Evolutionary conservation across 495 filamentous ascomycete genomes (phyloP).

Genomic region (Lasiosphaeris hirsuta): DNA sequence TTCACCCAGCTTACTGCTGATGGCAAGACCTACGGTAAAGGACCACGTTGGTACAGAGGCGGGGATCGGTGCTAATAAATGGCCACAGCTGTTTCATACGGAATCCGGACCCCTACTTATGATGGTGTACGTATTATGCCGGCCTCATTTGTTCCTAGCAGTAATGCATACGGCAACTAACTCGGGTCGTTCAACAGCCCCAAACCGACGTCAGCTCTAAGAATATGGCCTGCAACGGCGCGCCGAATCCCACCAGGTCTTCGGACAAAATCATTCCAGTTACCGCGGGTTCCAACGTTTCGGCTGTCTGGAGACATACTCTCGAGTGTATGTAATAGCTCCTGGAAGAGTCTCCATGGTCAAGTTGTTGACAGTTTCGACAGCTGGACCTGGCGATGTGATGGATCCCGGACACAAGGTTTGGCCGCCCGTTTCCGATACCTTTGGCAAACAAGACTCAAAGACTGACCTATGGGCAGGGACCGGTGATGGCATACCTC

Average conservation of each 20-base stretch:
- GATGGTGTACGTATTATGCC: conserved; percentile 23
- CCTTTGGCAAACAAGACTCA: too few relatives aligned
- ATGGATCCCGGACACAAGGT: conserved; percentile 44
- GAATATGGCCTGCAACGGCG: conserved; percentile 52
- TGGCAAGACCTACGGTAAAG: conserved; percentile 28
- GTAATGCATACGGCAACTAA: not conserved
- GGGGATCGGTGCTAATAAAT: not conserved
- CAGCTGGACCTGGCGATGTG: conserved; percentile 40
- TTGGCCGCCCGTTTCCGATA: not conserved
- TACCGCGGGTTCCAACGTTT: conserved; percentile 41
- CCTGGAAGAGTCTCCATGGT: not conserved
- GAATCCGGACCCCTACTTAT: conserved; percentile 35
- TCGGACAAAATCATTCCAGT: conserved; percentile 44
- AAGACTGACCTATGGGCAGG: conserved; percentile 10
- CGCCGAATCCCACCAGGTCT: conserved; percentile 47
- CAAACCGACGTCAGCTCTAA: conserved; percentile 47
- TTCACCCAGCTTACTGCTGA: conserved; percentile 44
- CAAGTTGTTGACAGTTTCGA: not conserved
- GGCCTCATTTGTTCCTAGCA: too few relatives aligned
- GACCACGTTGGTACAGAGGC: not conserved
- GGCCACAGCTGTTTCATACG: conserved; percentile 20
- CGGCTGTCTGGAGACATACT: conserved; percentile 46
- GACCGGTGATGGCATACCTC: conserved; percentile 47
- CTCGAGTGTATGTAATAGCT: conserved; percentile 26
- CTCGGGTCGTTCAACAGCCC: conserved; percentile 22